Percentiles rank a stretch among this genome's conserved stretches.
Evolutionary conservation across 805 yeast genomes (phyloP).

Genomic region (Ascoidea rubescens): DNA sequence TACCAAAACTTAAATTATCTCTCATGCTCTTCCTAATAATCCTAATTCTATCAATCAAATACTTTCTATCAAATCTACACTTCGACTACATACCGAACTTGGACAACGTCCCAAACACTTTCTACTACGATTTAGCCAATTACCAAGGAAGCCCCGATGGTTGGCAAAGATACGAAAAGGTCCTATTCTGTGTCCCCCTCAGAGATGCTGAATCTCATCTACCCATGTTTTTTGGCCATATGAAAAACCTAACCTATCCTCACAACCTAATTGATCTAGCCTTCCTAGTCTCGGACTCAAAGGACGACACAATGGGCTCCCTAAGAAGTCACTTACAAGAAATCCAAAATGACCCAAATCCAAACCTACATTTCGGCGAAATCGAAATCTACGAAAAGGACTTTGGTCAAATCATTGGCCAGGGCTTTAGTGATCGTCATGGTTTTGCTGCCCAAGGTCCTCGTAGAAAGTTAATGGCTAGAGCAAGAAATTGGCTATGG

Average conservation of each 20-base stretch:
- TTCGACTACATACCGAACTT: too few species aligned
- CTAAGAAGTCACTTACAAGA: constrained; percentile 41
- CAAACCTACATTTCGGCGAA: constrained; percentile 56
- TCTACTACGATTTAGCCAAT: constrained; percentile 58
- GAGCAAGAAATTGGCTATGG: constrained; percentile 90
- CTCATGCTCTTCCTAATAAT: too few species aligned
- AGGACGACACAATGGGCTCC: constrained; percentile 75
- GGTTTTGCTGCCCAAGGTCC: constrained; percentile 96
- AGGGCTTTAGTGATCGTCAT: constrained; percentile 84
- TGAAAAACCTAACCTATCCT: constrained; percentile 72
- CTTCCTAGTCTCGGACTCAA: constrained; percentile 80
- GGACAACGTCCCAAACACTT: constrained; percentile 28
- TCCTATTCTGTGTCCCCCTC: constrained; percentile 76
- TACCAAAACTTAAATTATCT: too few species aligned
- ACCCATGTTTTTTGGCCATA: constrained; percentile 78
- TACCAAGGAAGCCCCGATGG: constrained; percentile 58
- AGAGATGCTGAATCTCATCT: constrained; percentile 87
- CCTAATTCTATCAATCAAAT: too few species aligned
- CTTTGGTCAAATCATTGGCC: constrained; percentile 89
- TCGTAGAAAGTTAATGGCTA: constrained; percentile 86
- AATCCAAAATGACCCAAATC: constrained; percentile 54
- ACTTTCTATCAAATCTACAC: too few species aligned
- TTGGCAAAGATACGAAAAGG: constrained; percentile 68
- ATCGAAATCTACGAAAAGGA: constrained; percentile 85
- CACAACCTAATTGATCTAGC: constrained; percentile 74